Percentiles rank a stretch among this genome's conserved stretches.
These are phyloP conservation scores for Auricularia auricula-judae DNA, from an alignment of 768 basidiomycete species.

Conservation along the genomic window DNA sequence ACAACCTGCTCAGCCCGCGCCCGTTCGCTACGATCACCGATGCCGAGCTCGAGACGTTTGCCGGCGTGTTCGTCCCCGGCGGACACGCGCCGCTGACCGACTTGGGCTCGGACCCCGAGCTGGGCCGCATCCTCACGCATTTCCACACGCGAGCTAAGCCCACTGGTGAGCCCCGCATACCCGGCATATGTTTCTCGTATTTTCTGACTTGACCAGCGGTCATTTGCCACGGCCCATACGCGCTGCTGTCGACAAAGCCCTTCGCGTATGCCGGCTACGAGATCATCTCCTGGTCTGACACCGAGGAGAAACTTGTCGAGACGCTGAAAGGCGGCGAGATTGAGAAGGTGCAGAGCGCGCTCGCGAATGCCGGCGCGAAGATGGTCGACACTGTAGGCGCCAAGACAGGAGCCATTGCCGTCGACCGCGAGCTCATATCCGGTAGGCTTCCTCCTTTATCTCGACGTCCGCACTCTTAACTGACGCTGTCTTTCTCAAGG, in stretches of 20 bases:
- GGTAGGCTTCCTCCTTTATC: not conserved
- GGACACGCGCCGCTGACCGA: constrained; percentile 18
- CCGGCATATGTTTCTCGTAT: not conserved
- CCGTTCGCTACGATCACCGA: constrained; percentile 15
- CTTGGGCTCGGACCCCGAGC: constrained; percentile 15
- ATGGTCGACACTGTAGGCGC: constrained; percentile 11
- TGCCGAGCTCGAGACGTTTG: constrained; percentile 13
- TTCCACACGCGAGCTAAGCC: constrained; percentile 16
- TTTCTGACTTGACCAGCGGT: not conserved
- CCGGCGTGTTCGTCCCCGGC: constrained; percentile 19
- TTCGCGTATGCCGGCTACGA: constrained; percentile 20
- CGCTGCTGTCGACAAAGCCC: constrained; percentile 17
- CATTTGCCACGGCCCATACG: constrained; percentile 18
- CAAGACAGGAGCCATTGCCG: constrained; percentile 14
- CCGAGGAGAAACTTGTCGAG: constrained; percentile 17
- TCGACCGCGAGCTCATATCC: constrained; percentile 17
- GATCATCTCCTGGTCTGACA: constrained; percentile 19
- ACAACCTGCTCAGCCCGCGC: constrained; percentile 13
- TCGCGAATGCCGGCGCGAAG: constrained; percentile 14
- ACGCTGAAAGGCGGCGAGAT: constrained; percentile 15
- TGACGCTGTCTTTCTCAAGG: not conserved
- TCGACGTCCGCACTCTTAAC: too few relatives aligned
- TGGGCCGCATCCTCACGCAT: constrained; percentile 16
- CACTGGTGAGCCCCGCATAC: constrained; percentile 8
- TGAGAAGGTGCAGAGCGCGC: constrained; percentile 15